Percentiles rank a stretch among this genome's conserved stretches.
These are phyloP conservation scores for Aspergillus niger DNA, from an alignment of 2,329 filamentous ascomycete species.

Conservation along the genomic window DNA sequence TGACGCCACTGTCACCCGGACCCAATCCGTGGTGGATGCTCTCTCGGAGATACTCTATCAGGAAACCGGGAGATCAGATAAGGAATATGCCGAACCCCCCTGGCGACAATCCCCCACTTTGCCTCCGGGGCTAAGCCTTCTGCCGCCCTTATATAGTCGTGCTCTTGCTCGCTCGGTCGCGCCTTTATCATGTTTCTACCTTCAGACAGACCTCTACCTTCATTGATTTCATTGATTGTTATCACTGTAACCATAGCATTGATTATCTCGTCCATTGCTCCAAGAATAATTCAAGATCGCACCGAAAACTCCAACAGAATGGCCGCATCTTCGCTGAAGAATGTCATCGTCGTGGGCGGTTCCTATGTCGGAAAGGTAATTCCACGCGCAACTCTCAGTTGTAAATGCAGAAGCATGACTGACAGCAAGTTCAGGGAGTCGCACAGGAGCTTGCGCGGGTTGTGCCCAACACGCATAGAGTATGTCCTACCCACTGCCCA, in stretches of 20 bases:
- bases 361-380: slow-evolving; percentile 39
- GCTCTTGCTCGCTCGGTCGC: not conserved
- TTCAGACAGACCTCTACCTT: not conserved
- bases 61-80: slow-evolving; percentile 9
- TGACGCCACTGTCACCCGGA: slow-evolving; percentile 1
- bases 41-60: slow-evolving; percentile 2
- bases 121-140: slow-evolving; percentile 7
- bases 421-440: slow-evolving; percentile 22
- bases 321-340: slow-evolving; percentile 31
- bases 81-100: not conserved
- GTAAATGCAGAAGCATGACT: not conserved
- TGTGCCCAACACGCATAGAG: slow-evolving; percentile 38
- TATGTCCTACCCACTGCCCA: slow-evolving; percentile 14
- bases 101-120: not conserved
- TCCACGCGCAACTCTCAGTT: no score
- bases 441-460: slow-evolving; percentile 40
- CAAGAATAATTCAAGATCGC: not conserved
- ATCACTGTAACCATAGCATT: not conserved
- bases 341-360: slow-evolving; percentile 40
- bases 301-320: slow-evolving; percentile 19
- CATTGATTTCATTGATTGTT: not conserved
- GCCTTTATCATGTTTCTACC: not conserved
- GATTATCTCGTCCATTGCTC: not conserved
- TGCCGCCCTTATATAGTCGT: slow-evolving; percentile 10
- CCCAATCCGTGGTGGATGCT: not conserved